phyloP scores from a whole-genome alignment of 140 eudicot species.

The Senecio squalidus region DNA sequence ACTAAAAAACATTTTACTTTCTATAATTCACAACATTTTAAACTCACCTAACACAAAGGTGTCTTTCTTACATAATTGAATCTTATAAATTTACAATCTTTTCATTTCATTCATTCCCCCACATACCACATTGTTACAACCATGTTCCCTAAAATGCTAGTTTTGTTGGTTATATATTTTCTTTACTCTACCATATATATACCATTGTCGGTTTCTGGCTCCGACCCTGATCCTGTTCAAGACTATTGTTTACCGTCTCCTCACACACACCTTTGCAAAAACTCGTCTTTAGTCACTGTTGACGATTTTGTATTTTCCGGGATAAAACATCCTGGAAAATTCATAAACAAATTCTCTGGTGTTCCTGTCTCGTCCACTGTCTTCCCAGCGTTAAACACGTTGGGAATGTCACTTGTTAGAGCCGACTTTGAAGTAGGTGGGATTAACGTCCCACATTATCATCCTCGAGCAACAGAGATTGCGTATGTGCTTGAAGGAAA shows the following conservation, averaged over 20 bases:
- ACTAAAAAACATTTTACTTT: slow-evolving; percentile 17
- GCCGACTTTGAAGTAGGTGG: slow-evolving; percentile 70
- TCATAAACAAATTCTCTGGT: slow-evolving; percentile 53
- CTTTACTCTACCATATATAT: slow-evolving; percentile 18
- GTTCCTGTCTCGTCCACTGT: slow-evolving; percentile 50
- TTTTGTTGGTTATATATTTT: slow-evolving; percentile 23
- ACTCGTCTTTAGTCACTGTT: slow-evolving; percentile 41
- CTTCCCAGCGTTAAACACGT: slow-evolving; percentile 80
- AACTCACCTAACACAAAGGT: background rate
- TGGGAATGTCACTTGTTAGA: slow-evolving; percentile 69
- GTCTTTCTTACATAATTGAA: background rate
- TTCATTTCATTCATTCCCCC: too few relatives aligned
- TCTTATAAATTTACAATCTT: slow-evolving; percentile 12
- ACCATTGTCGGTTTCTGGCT: slow-evolving; percentile 26
- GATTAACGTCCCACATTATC: slow-evolving; percentile 65
- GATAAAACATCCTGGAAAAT: slow-evolving; percentile 50
- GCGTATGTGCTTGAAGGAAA: slow-evolving; percentile 61
- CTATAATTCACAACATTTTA: background rate
- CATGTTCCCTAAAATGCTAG: slow-evolving; percentile 23
- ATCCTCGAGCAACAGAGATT: slow-evolving; percentile 73
- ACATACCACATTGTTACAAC: slow-evolving; percentile 20
- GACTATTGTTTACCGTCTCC: slow-evolving; percentile 73
- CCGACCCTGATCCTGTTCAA: slow-evolving; percentile 74
- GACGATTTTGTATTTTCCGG: slow-evolving; percentile 75
- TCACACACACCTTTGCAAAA: slow-evolving; percentile 48